Evolutionary conservation across 805 yeast genomes (phyloP).

Genomic region (Priceomyces melissophilus): DNA sequence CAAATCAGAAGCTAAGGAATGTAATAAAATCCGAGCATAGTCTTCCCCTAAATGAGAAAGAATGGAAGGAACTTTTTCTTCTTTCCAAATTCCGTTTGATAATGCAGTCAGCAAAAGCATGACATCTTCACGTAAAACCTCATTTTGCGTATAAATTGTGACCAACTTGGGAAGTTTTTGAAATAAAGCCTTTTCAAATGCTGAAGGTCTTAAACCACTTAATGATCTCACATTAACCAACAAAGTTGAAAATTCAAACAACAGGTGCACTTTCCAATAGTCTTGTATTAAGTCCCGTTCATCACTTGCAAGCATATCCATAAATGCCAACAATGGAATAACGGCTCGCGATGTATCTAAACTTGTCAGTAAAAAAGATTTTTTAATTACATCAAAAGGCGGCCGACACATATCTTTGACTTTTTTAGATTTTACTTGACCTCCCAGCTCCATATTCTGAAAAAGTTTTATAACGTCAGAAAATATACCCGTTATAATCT

Average conservation of each 20-base stretch:
- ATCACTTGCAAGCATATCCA: slow-evolving; percentile 44
- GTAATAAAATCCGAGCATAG: slow-evolving; percentile 56
- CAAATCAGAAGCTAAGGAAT: slow-evolving; percentile 60
- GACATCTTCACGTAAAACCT: slow-evolving; percentile 46
- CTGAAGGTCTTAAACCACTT: slow-evolving; percentile 50
- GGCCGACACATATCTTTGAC: slow-evolving; percentile 47
- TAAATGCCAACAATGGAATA: slow-evolving; percentile 48
- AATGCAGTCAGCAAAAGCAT: slow-evolving; percentile 56
- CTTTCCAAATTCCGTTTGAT: slow-evolving; percentile 53
- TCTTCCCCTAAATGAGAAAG: slow-evolving; percentile 75
- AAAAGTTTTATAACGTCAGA: slow-evolving; percentile 49
- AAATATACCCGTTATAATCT: slow-evolving; percentile 51
- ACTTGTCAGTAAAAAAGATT: slow-evolving; percentile 52
- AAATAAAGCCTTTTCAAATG: slow-evolving; percentile 62
- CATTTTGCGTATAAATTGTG: slow-evolving; percentile 50
- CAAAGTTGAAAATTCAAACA: slow-evolving; percentile 52
- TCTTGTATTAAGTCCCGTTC: slow-evolving; percentile 42
- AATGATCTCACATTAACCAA: slow-evolving; percentile 56
- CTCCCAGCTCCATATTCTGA: slow-evolving; percentile 52
- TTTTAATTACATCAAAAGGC: slow-evolving; percentile 50
- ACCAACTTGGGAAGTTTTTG: slow-evolving; percentile 54
- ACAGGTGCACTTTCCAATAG: slow-evolving; percentile 35
- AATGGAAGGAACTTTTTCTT: slow-evolving; percentile 66
- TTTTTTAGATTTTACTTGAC: slow-evolving; percentile 31
- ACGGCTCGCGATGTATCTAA: slow-evolving; percentile 51